phyloP scores from a whole-genome alignment of 139 green algal genomes.

The Picochlorum sp. region DNA sequence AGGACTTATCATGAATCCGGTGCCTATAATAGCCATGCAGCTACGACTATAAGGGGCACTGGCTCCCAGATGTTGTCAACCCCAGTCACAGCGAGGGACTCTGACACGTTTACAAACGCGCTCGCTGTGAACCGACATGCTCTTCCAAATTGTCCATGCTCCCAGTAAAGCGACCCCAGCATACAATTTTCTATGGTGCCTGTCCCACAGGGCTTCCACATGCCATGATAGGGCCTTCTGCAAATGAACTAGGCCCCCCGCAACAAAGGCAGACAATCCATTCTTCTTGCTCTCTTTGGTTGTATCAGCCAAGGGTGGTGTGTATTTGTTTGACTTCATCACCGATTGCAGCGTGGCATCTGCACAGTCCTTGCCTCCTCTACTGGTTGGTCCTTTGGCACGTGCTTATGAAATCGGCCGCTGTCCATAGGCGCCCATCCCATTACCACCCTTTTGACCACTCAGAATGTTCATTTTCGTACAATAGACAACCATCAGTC shows the following conservation, averaged over 20 bases:
- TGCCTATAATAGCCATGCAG: slow-evolving; percentile 4
- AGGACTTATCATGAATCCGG: slow-evolving; percentile 39
- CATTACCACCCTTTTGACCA: no score
- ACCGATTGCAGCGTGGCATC: no score
- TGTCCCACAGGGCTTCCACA: slow-evolving; percentile 49
- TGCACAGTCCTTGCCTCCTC: no score
- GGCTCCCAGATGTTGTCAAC: slow-evolving; percentile 26
- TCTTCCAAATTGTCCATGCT: slow-evolving; percentile 44
- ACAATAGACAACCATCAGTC: no score
- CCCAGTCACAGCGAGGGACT: slow-evolving; percentile 45
- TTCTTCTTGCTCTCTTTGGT: no score
- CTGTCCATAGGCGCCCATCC: no score
- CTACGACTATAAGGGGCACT: background rate
- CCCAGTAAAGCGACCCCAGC: slow-evolving; percentile 9
- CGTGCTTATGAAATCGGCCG: no score
- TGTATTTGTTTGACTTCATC: no score
- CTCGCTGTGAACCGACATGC: slow-evolving; percentile 31
- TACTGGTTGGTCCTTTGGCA: no score
- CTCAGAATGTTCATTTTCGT: no score
- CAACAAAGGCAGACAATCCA: background rate
- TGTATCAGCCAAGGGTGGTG: no score
- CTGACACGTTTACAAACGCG: slow-evolving; percentile 46
- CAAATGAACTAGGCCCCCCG: slow-evolving; percentile 20
- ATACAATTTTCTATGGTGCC: slow-evolving; percentile 28
- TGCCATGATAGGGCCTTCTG: slow-evolving; percentile 42